phyloP scores from a whole-genome alignment of 306 rosid species.

The Malus fusca region DNA sequence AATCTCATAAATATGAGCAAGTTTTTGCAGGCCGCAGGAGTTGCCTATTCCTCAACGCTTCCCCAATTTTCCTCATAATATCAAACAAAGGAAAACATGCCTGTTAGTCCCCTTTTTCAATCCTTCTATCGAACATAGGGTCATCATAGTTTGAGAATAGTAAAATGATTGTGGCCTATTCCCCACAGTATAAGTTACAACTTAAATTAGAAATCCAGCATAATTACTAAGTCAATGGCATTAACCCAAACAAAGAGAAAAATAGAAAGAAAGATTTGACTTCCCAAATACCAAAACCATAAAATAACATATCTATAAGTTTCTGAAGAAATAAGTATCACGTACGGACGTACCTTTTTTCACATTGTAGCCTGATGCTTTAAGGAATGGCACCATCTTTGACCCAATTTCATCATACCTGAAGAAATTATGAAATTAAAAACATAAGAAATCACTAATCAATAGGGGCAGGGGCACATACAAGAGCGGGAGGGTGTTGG shows the following conservation, averaged over 20 bases:
- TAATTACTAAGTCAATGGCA: background rate
- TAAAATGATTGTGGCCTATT: background rate
- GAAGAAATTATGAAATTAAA: slow-evolving; percentile 8
- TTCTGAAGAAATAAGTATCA: background rate
- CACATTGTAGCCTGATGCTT: slow-evolving; percentile 82
- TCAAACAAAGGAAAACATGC: background rate
- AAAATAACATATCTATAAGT: background rate
- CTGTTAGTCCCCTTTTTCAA: background rate
- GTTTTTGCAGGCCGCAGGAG: background rate
- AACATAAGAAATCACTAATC: background rate
- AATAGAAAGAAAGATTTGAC: background rate
- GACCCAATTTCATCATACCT: slow-evolving; percentile 91
- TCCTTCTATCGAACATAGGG: background rate
- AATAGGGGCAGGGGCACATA: background rate
- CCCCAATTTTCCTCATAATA: background rate
- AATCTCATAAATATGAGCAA: background rate
- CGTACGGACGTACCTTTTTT: slow-evolving; percentile 58
- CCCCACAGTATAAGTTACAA: background rate
- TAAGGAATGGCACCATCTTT: slow-evolving; percentile 85
- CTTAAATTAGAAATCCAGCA: background rate
- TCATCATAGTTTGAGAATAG: background rate
- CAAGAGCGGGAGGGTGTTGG: background rate
- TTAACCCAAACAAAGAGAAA: background rate
- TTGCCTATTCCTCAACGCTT: background rate
- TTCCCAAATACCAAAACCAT: background rate